phyloP scores from a whole-genome alignment of 768 basidiomycete species.

The Trametes elegans region DNA sequence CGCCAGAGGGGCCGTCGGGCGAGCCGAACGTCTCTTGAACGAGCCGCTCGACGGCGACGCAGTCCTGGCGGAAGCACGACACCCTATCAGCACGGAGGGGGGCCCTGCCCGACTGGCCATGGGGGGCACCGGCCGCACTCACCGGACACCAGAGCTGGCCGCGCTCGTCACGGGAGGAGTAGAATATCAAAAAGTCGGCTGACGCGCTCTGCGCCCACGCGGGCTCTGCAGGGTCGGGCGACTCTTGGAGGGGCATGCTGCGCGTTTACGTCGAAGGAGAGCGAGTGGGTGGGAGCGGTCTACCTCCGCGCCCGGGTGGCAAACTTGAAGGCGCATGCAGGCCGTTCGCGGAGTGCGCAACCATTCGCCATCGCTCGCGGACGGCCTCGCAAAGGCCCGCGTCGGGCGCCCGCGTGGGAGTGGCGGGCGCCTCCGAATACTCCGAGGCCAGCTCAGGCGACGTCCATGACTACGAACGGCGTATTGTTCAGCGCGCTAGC shows the following conservation, averaged over 20 bases:
- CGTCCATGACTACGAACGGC: no score
- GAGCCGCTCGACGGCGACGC: slow-evolving; percentile 55
- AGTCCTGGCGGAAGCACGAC: slow-evolving; percentile 48
- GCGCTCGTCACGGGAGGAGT: slow-evolving; percentile 57
- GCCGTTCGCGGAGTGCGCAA: background rate
- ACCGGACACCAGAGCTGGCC: slow-evolving; percentile 75
- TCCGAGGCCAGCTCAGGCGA: no score
- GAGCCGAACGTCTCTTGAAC: slow-evolving; percentile 50
- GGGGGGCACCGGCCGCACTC: slow-evolving; percentile 25
- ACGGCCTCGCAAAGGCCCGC: background rate
- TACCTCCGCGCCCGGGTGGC: background rate
- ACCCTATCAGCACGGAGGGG: slow-evolving; percentile 18
- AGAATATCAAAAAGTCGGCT: slow-evolving; percentile 67
- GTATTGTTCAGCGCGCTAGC: background rate
- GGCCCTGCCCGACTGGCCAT: background rate
- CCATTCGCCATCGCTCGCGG: background rate
- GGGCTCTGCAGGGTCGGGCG: slow-evolving; percentile 35
- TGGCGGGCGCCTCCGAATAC: no score
- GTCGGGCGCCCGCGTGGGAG: no score
- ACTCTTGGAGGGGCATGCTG: slow-evolving; percentile 53
- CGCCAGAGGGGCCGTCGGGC: slow-evolving; percentile 45
- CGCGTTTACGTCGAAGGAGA: background rate
- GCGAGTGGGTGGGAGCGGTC: background rate
- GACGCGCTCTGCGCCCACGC: slow-evolving; percentile 36
- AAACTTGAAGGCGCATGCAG: background rate